Evolutionary conservation across 768 basidiomycete species (phyloP), one percentile per base, ranked within the genome.

Genomic region (Lentinula boryana): DNA sequence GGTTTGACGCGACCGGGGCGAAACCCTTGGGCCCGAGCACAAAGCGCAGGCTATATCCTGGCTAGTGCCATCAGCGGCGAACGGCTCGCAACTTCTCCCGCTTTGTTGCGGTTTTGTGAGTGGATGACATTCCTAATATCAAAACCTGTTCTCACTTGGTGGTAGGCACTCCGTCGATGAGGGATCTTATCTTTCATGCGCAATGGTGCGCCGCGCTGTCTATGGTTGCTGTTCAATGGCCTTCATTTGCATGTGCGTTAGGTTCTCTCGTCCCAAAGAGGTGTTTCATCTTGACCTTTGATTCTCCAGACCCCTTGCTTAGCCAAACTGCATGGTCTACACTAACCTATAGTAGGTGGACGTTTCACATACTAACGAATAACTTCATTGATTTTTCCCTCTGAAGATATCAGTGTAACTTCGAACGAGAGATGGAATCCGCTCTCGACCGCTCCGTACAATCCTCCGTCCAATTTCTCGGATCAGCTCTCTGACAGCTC

Each of bases 161-260:
- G 61, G 3, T 63, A 95, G 94, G 89, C 66, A 96, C 97, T 0
- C 96, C 97, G 2, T 93, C 93, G 5, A 75, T 95, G 75, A 80
- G 95, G 57, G 97, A 99, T 71, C 82, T 99, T 55, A 82, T 98
- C 54, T 90, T 93, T 71, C 93, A 95, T 68, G 91, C 95, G 0
- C 95, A 97, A 65, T 98, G 91, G 89, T 92, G 89, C 70, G 83
- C 92, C 43, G 83, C 88, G 35, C 77, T 99, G 13, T 86, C 86
- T 35, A 95, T 97, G 91, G 86, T 98, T 58, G 93, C 96, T 36
- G 93, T 98, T 21, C 82, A 92, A 70, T 99, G 96, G 96, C 96
- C 97, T 0, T 78, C 80, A 15, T 98, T 95, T 71, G 82, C 89
- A 62, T 98, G 95, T 95, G 67, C 65, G 89, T 81, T 21, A 35